Evolutionary conservation across 2,329 filamentous ascomycete species (phyloP), one percentile per base, ranked within the genome.

Genomic region (Epichloe amarillans): DNA sequence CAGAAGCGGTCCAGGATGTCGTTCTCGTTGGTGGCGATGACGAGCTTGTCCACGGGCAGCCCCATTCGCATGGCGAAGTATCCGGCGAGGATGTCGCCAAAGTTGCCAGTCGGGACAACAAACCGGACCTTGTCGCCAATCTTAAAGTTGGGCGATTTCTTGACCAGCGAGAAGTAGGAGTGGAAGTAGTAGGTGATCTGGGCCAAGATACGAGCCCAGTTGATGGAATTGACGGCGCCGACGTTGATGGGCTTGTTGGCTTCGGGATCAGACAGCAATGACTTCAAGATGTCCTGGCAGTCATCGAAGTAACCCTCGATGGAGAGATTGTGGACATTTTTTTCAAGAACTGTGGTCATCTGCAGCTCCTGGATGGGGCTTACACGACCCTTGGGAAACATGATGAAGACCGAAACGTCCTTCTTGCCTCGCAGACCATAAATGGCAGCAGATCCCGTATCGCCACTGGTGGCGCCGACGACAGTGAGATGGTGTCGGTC

Each of bases 111-210:
- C 2, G 93, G 93, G 0, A 95, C 88, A 8, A 95, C 86, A 61
- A 90, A 95, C 53, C 90, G 83, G 39, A 93, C 76, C 62, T 80
- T 81, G 58, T 86, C 79, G 57, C 77, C 79, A 23, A 83, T 61
- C 52, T 80, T 76, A 66, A 85, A 84, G 15, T 71, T 67, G 0
- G 76, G 62, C 4, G 79, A 79, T 47, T 76, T 72, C 63, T 74
- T 78, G 54, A 74, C 76, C 36, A 98, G 81, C 14, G 83, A 73
- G 70, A 96, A 95, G 75, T 97, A 97, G 12, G 93, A 83, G 68
- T 93, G 77, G 74, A 96, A 95, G 75, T 95, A 98, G 77, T 95
- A 97, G 54, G 88, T 88, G 56, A 95, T 96, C 72, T 98, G 93
- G 12, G 93, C 91, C 38, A 98, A 78, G 59, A 98, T 97, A 59